Conservation (phyloP, 805 yeast species). For the Candida insectalens region DNA sequence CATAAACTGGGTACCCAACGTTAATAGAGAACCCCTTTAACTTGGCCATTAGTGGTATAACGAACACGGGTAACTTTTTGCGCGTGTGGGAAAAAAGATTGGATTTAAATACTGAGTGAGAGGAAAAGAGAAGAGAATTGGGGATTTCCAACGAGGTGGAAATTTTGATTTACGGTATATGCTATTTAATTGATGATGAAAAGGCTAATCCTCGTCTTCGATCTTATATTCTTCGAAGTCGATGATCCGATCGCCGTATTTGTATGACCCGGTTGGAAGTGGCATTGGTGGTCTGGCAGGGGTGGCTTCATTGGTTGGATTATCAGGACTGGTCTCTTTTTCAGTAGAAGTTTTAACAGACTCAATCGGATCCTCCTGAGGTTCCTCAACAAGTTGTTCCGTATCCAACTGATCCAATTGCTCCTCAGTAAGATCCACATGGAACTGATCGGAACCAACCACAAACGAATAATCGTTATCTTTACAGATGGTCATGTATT, state of each 20-base stretch:
- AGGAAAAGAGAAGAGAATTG: too few species aligned
- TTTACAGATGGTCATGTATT: slow-evolving; percentile 38
- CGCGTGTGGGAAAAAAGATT: too few species aligned
- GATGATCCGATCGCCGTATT: slow-evolving; percentile 7
- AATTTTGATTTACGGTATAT: too few species aligned
- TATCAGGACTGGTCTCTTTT: slow-evolving; percentile 1
- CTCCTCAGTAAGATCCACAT: slow-evolving; percentile 6
- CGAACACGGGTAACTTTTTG: too few species aligned
- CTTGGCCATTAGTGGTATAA: slow-evolving; percentile 13
- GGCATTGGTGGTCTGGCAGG: not conserved
- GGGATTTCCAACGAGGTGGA: too few species aligned
- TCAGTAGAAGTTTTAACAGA: not conserved
- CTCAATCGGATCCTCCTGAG: slow-evolving; percentile 2
- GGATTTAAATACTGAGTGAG: too few species aligned
- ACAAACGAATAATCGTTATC: slow-evolving; percentile 20
- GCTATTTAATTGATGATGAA: too few species aligned
- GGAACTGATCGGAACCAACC: slow-evolving; percentile 16
- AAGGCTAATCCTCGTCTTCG: slow-evolving; percentile 7
- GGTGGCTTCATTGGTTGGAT: not conserved
- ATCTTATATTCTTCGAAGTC: slow-evolving; percentile 21
- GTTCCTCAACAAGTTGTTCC: slow-evolving; percentile 2
- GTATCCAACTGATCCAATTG: not conserved
- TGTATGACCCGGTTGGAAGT: slow-evolving; percentile 4
- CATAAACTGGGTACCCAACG: slow-evolving; percentile 71
- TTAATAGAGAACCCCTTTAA: slow-evolving; percentile 16